Evolutionary conservation across 2,329 filamentous ascomycete genomes (phyloP), one percentile per base, ranked within the genome.

Genomic region (Stemphylium vesicarium): DNA sequence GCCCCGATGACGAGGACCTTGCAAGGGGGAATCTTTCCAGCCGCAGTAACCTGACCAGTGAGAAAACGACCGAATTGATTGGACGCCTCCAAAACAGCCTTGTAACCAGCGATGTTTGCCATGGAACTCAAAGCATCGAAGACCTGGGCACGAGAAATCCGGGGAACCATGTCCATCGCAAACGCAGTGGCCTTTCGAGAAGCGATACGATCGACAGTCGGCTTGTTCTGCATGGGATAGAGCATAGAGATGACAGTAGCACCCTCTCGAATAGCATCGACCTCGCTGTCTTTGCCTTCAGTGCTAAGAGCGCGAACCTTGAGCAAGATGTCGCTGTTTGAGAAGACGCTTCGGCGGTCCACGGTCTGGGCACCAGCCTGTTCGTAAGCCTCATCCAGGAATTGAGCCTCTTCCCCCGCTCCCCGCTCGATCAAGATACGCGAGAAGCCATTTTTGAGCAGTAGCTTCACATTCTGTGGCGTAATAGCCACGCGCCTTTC

Each of bases 21-120:
- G 73, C 90, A 92, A 4, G 92, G 92, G 0, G 92, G 92, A 31
- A 96, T 95, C 82, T 95, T 82, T 69, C 92, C 92, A 49, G 92
- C 92, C 46, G 92, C 92, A 4, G 92, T 96, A 13, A 93, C 90
- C 73, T 96, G 92, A 24, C 92, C 92, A 11, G 92, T 96, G 63
- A 96, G 77, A 70, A 96, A 96, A 40, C 92, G 86, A 47, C 92
- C 92, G 75, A 96, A 96, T 60, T 89, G 87, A 75, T 96, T 96
- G 12, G 91, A 93, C 1, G 92, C 92, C 75, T 96, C 92, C 38
- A 96, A 80, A 1, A 96, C 91, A 36, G 92, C 92, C 76, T 96
- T 96, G 78, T 96, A 96, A 0, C 92, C 92, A 18, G 92, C 91
- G 77, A 96, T 96, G 66, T 96, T 96, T 56, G 92, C 92, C 92